Evolutionary conservation across 2,329 filamentous ascomycete species (phyloP).

Genomic region (Hypoxylon sp.): DNA sequence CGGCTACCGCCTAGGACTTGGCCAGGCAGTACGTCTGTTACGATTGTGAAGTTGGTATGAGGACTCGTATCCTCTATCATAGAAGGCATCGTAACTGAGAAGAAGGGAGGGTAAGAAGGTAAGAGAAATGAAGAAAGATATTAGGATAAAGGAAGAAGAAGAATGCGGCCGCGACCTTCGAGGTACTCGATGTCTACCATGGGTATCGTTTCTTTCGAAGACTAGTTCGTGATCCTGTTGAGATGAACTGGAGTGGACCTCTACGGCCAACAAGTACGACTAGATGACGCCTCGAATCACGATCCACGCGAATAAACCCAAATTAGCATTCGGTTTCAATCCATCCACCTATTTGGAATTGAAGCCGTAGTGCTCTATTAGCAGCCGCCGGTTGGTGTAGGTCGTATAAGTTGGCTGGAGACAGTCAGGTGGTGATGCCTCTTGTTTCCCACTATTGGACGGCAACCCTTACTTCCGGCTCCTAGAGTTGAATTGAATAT

Average conservation of each 20-base stretch:
- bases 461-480: slow-evolving; percentile 39
- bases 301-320: slow-evolving; percentile 23
- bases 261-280: background rate
- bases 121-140: slow-evolving; percentile 10
- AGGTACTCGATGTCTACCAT: slow-evolving; percentile 37
- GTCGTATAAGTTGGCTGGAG: slow-evolving; percentile 23
- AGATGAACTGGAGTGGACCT: slow-evolving; percentile 7
- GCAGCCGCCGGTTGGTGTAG: slow-evolving; percentile 13
- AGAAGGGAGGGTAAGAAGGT: slow-evolving; percentile 2
- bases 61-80: slow-evolving; percentile 43
- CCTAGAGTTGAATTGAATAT: slow-evolving; percentile 27
- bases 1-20: slow-evolving; percentile 50
- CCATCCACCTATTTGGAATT: background rate
- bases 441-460: slow-evolving; percentile 34
- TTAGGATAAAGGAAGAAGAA: slow-evolving; percentile 31
- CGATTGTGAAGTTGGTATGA: slow-evolving; percentile 43
- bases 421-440: slow-evolving; percentile 12
- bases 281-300: slow-evolving; percentile 10
- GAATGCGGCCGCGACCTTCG: slow-evolving; percentile 25
- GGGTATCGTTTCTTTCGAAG: slow-evolving; percentile 15
- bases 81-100: slow-evolving; percentile 36
- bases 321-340: background rate
- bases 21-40: slow-evolving; percentile 44
- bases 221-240: slow-evolving; percentile 8
- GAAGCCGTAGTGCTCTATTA: slow-evolving; percentile 2